phyloP scores from a whole-genome alignment of 2,329 filamentous ascomycete genomes.

The Immersiporthe knoxdaviesiana region DNA sequence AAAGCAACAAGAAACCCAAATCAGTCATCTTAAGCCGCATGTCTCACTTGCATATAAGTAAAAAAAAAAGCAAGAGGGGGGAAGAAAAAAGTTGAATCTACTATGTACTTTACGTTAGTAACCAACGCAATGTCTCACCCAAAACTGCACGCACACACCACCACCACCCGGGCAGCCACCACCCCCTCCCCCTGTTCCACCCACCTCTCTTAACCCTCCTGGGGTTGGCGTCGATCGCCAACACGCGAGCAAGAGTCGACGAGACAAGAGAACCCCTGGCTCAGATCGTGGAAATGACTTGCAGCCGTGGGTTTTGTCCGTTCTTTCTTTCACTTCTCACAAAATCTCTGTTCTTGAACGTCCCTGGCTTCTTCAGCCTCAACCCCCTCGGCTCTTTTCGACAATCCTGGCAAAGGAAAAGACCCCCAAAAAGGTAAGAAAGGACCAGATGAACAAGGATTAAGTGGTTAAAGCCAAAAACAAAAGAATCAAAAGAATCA shows the following conservation, averaged over 20 bases:
- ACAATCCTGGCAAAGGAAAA: background rate
- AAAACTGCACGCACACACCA: background rate
- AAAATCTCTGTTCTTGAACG: background rate
- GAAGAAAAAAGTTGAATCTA: background rate
- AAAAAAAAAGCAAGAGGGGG: background rate
- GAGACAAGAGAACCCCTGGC: background rate
- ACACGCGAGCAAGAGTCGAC: background rate
- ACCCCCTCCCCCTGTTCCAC: background rate
- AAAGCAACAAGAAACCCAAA: background rate
- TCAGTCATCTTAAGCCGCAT: background rate
- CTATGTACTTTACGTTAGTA: no score
- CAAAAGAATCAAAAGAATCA: background rate
- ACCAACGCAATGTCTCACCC: background rate
- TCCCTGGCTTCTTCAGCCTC: background rate
- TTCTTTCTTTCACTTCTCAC: slow-evolving; percentile 1
- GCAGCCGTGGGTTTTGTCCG: background rate
- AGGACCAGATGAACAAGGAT: background rate
- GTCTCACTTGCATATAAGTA: background rate
- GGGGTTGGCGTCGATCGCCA: background rate
- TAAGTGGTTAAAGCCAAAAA: background rate
- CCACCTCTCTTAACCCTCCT: background rate
- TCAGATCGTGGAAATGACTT: background rate
- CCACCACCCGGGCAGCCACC: background rate
- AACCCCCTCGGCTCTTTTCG: background rate
- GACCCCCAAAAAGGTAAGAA: background rate